Conservation (phyloP, 164 flowering plant genomes). For the Aristolochia californica region DNA sequence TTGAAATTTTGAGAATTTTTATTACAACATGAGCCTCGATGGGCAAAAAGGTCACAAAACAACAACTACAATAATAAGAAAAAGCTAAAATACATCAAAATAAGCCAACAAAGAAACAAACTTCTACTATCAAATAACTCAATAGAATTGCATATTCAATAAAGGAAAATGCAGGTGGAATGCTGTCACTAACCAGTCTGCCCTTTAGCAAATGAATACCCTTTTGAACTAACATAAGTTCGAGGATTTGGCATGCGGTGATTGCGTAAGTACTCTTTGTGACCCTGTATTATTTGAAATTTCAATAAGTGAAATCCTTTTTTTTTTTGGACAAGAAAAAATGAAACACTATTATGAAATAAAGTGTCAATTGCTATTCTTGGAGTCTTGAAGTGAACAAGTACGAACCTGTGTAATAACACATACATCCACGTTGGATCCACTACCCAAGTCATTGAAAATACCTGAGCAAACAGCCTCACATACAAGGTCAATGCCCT, state of each 20-base stretch:
- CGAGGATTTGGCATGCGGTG: slow-evolving; percentile 72
- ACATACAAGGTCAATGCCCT: slow-evolving; percentile 66
- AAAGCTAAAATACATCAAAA: not conserved
- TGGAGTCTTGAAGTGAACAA: not conserved
- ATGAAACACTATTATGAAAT: not conserved
- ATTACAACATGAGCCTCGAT: too few species aligned
- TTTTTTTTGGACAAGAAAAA: not conserved
- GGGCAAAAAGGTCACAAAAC: too few species aligned
- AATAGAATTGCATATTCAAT: not conserved
- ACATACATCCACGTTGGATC: slow-evolving; percentile 94
- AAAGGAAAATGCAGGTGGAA: not conserved
- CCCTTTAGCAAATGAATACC: slow-evolving; percentile 54
- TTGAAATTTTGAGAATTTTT: too few species aligned
- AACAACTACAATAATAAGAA: too few species aligned
- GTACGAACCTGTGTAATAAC: slow-evolving; percentile 81
- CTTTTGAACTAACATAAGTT: slow-evolving; percentile 51
- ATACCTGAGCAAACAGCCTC: slow-evolving; percentile 90
- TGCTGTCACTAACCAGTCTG: slow-evolving; percentile 50
- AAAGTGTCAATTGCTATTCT: not conserved
- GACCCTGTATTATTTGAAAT: slow-evolving; percentile 35
- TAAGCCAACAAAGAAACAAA: not conserved
- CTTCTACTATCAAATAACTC: not conserved
- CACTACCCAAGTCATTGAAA: slow-evolving; percentile 97
- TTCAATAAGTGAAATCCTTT: too few species aligned
- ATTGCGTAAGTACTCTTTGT: slow-evolving; percentile 73